phyloP scores from a whole-genome alignment of 305 asterid genomes.

The Rubia occidens region DNA sequence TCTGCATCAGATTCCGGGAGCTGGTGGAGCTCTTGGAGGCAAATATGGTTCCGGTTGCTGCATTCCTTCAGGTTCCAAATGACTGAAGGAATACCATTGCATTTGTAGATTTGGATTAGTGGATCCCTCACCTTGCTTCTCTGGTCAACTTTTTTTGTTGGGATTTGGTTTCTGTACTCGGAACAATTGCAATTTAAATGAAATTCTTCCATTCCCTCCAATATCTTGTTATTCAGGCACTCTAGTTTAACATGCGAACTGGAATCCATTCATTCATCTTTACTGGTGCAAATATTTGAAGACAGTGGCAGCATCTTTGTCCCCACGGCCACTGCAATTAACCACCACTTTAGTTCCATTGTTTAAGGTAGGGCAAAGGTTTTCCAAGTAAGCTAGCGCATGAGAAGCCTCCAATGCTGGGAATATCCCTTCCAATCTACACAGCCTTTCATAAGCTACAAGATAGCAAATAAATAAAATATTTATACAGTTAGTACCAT shows the following conservation, averaged over 20 bases:
- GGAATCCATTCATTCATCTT: no score
- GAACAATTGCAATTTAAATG: background rate
- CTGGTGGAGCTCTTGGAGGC: background rate
- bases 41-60: background rate
- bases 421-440: conserved; percentile 55
- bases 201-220: background rate
- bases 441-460: conserved; percentile 48
- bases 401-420: conserved; percentile 70
- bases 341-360: conserved; percentile 52
- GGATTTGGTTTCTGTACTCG: background rate
- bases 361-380: conserved; percentile 41
- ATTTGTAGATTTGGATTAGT: background rate
- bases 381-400: conserved; percentile 49
- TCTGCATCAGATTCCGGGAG: background rate
- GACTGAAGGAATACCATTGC: no score
- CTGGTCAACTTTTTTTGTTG: background rate
- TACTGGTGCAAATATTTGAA: conserved; percentile 12
- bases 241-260: no score
- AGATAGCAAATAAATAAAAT: no score
- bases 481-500: no score
- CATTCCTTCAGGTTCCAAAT: background rate
- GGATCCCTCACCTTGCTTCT: background rate
- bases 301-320: conserved; percentile 44
- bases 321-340: conserved; percentile 63
- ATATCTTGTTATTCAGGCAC: background rate